Conservation (phyloP, 2,329 filamentous ascomycete genomes). For the Onygenales sp. region DNA sequence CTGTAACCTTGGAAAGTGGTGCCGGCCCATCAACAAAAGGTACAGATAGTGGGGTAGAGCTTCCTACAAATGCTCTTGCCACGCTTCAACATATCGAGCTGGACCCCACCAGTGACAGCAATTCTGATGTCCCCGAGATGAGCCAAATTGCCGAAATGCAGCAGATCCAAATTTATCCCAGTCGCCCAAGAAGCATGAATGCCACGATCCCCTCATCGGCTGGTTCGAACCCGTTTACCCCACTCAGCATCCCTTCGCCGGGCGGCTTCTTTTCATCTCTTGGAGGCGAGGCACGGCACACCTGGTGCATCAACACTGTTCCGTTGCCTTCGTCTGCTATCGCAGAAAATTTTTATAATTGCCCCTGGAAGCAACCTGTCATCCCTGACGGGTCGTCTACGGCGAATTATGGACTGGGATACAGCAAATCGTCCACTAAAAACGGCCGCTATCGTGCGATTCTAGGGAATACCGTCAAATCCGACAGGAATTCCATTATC, state of each 20-base stretch:
- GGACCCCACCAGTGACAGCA: constrained; percentile 31
- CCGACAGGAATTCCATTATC: constrained; percentile 48
- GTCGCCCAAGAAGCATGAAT: constrained; percentile 36
- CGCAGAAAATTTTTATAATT: constrained; percentile 85
- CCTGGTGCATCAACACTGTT: constrained; percentile 61
- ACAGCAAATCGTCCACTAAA: background rate
- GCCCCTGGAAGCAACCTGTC: constrained; percentile 58
- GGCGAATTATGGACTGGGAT: background rate
- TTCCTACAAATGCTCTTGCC: constrained; percentile 71
- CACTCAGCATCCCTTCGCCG: constrained; percentile 81
- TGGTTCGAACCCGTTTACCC: constrained; percentile 61
- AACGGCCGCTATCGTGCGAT: background rate
- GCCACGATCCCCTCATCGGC: constrained; percentile 43
- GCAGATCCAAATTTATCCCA: constrained; percentile 45
- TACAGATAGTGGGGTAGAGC: constrained; percentile 49
- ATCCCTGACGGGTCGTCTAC: too few species aligned
- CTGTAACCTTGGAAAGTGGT: constrained; percentile 6
- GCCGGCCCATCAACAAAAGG: constrained; percentile 14
- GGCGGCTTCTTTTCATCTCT: constrained; percentile 86
- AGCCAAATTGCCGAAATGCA: constrained; percentile 50
- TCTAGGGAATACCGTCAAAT: background rate
- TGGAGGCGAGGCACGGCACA: constrained; percentile 63
- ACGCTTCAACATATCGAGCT: constrained; percentile 66
- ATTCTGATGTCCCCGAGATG: constrained; percentile 34
- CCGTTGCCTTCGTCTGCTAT: constrained; percentile 72